Base-by-base conservation (phyloP, 306 rosid species). In the Corylus americana region DNA sequence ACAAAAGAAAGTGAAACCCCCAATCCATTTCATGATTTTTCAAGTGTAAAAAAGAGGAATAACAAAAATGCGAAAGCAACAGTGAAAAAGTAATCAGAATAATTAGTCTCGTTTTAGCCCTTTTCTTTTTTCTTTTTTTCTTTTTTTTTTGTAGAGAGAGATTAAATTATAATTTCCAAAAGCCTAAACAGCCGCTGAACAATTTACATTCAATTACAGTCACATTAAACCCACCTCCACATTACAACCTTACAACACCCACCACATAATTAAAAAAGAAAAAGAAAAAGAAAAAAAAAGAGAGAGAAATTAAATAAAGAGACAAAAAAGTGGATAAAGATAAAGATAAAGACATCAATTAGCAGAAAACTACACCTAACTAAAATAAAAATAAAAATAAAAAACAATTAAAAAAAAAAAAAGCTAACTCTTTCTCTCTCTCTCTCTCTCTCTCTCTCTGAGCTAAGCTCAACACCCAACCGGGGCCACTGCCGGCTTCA, bases 401-500 rank as follows among this genome's bases (percentile, higher is more conserved):
- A 54, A 54, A 49, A 49, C 0, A 49, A 49, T 45, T 45, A 11
- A 49, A 48, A 48, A 9, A 49, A 49, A 11, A 49, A 48, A 5
- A 11, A 8, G 14, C 53, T 49, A 49, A 49, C 8, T 70, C 16
- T 29, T 7, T 11, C 80, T 71, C 57, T 37, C 59, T 71, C 85
- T 27, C 53, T 83, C 8, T 57, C 5, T 29, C 12, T 12, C 70
- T 61, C 57, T 17, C 59, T 72, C 85, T 77, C 75, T 71, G 69
- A 17, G 8, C 7, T 37, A 11, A 55, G 16, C 82, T 85, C 84
- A 88, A 74, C 91, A 88, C 8, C 80, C 89, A 5, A 88, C 82
- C 1, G 87, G 81, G 0, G 89, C 82, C 16, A 88, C 84, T 0
- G 84, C 83, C 55, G 91, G 91, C 76, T 88, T 88, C 11, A 83